Evolutionary conservation across 169 alveolate species (phyloP), one percentile per base, ranked within the genome.

Genomic region (Plasmodium gaboni): DNA sequence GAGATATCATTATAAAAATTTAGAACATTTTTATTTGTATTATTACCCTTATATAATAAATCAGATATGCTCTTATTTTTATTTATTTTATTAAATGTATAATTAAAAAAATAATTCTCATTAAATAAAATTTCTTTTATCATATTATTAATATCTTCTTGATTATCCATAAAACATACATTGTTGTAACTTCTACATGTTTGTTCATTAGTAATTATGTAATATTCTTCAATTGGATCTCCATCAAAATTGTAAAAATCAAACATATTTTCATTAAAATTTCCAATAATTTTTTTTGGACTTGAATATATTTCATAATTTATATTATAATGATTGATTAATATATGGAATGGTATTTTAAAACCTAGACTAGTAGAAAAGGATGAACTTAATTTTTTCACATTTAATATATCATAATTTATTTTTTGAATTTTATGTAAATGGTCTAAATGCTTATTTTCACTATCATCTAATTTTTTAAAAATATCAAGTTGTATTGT

Each of bases 61-160:
- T 32, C 28, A 32, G 50, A 57, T 17, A 83, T 60, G 19, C 68
- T 15, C 59, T 53, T 55, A 51, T 46, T 69, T 63, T 68, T 53
- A 22, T 83, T 83, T 32, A 69, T 24, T 69, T 67, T 69, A 32
- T 67, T 69, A 83, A 83, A 83, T 19, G 22, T 83, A 26, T 83
- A 83, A 57, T 83, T 83, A 69, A 83, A 83, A 83, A 83, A 83
- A 42, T 83, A 83, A 51, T 83, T 83, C 51, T 83, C 91, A 61
- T 83, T 46, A 83, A 57, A 57, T 44, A 83, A 51, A 17, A 83
- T 70, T 32, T 83, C 91, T 48, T 69, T 83, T 50, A 83, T 68
- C 9, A 76, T 78, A 38, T 42, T 44, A 32, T 78, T 32, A 8
- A 78, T 22, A 28, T 57, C 69, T 22, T 22, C 55, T 28, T 26